Evolutionary conservation across 2,329 filamentous ascomycete species (phyloP).

Genomic region (Cercospora janseana): DNA sequence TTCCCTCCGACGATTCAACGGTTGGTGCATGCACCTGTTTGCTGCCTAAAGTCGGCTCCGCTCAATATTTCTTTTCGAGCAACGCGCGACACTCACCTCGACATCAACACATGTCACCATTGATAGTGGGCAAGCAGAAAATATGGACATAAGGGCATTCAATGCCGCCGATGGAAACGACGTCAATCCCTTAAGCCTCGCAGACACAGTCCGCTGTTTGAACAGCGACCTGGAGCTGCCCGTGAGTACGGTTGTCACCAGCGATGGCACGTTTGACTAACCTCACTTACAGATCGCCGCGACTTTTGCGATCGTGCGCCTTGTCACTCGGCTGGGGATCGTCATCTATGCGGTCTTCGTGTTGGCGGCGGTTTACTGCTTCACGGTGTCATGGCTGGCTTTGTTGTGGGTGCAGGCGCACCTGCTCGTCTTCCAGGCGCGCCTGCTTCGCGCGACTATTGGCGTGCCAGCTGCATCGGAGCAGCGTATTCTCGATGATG

Average conservation of each 20-base stretch:
- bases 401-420: conserved; percentile 20
- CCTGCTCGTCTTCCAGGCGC: conserved; percentile 14
- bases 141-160: too few relatives aligned
- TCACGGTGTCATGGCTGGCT: conserved; percentile 19
- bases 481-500: background rate
- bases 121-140: too few relatives aligned
- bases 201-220: too few relatives aligned
- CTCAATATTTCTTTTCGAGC: too few relatives aligned
- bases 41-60: too few relatives aligned
- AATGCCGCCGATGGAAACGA: too few relatives aligned
- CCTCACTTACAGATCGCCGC: conserved; percentile 18
- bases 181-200: too few relatives aligned
- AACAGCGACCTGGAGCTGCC: conserved; percentile 12
- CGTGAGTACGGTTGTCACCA: conserved; percentile 2
- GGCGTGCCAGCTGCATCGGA: conserved; percentile 1
- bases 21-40: too few relatives aligned
- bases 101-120: too few relatives aligned
- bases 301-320: conserved; percentile 14
- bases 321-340: conserved; percentile 14
- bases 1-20: too few relatives aligned
- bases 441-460: conserved; percentile 15
- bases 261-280: background rate
- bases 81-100: too few relatives aligned
- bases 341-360: conserved; percentile 15
- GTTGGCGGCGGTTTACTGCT: conserved; percentile 17